phyloP scores from a whole-genome alignment of 352 stramenopile genomes.

The Pythium dissimile region DNA sequence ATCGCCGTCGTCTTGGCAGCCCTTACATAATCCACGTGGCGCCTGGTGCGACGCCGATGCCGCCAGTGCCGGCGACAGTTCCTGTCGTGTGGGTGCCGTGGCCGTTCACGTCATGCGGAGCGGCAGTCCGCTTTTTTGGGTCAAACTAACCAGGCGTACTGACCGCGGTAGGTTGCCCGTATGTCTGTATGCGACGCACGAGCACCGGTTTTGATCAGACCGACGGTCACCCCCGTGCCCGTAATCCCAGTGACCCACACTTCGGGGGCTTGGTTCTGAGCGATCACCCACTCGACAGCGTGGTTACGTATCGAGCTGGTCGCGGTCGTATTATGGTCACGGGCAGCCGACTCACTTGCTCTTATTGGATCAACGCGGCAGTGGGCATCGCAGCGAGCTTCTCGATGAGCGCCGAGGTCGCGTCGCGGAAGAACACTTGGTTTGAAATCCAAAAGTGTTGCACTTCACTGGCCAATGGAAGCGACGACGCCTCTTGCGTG shows the following conservation, averaged over 20 bases:
- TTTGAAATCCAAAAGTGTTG: constrained; percentile 15
- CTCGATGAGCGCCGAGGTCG: constrained; percentile 3
- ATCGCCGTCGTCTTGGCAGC: not conserved
- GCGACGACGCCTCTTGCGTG: not conserved
- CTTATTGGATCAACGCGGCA: constrained; percentile 3
- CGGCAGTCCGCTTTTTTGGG: constrained; percentile 9
- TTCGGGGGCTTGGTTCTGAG: constrained; percentile 5
- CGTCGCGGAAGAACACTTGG: constrained; percentile 8
- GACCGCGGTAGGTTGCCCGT: not conserved
- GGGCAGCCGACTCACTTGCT: not conserved
- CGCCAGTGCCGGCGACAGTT: constrained; percentile 5
- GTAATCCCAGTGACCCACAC: constrained; percentile 15
- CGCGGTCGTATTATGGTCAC: not conserved
- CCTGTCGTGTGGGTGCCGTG: constrained; percentile 23
- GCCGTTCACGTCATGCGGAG: constrained; percentile 18
- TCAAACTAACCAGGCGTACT: constrained; percentile 17
- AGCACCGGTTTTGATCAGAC: constrained; percentile 24
- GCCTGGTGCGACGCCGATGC: constrained; percentile 9
- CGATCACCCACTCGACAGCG: constrained; percentile 14
- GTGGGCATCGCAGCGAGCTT: constrained; percentile 12
- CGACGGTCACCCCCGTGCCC: constrained; percentile 17
- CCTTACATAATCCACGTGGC: constrained; percentile 10
- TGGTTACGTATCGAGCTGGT: not conserved
- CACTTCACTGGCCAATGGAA: not conserved
- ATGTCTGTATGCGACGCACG: constrained; percentile 14